phyloP scores from a whole-genome alignment of 2,329 filamentous ascomycete genomes.

The Epichloe aotearoae region DNA sequence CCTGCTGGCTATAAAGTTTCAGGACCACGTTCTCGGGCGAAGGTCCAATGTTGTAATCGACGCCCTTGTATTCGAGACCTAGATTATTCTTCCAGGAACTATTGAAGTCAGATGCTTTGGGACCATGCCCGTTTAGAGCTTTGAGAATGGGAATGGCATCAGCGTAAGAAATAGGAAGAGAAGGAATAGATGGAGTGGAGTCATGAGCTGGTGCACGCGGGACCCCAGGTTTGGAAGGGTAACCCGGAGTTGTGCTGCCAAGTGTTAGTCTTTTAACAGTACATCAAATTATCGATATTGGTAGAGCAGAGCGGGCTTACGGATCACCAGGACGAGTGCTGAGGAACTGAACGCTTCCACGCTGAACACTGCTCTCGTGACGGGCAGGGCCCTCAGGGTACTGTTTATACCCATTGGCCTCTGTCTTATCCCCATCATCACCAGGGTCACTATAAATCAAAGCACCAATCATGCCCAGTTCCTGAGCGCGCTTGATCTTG shows the following conservation, averaged over 20 bases:
- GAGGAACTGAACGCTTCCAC: conserved; percentile 74
- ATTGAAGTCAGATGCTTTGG: conserved; percentile 60
- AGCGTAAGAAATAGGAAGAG: conserved; percentile 75
- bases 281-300: not conserved
- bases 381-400: conserved; percentile 83
- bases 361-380: conserved; percentile 78
- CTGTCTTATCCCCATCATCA: conserved; percentile 71
- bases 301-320: conserved; percentile 13
- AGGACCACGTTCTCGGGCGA: conserved; percentile 58
- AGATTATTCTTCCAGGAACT: conserved; percentile 56
- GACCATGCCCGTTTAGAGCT: conserved; percentile 79
- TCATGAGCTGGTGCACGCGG: conserved; percentile 59
- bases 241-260: conserved; percentile 67
- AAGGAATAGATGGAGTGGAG: conserved; percentile 73
- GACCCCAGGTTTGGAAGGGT: conserved; percentile 81
- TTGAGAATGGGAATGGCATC: conserved; percentile 83
- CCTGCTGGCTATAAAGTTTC: conserved; percentile 66
- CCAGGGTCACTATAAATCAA: conserved; percentile 82
- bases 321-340: conserved; percentile 61
- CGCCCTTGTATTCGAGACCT: conserved; percentile 65
- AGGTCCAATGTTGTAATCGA: conserved; percentile 76
- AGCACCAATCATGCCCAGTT: conserved; percentile 76
- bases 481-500: conserved; percentile 85
- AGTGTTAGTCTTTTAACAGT: not conserved
- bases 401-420: conserved; percentile 61